Evolutionary conservation across 495 filamentous ascomycete genomes (phyloP).

Genomic region (Halenospora varia): DNA sequence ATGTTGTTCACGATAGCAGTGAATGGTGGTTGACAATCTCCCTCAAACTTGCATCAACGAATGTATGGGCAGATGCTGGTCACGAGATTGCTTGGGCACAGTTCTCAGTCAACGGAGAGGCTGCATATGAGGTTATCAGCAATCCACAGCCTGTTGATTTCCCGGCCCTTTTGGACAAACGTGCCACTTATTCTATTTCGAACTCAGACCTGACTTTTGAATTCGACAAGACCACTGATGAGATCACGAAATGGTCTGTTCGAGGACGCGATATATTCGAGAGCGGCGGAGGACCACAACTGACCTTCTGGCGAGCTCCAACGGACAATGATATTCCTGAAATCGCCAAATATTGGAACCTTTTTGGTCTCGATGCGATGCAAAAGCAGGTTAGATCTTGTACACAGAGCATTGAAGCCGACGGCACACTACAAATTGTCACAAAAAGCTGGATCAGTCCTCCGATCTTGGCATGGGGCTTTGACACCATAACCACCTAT

Average conservation of each 20-base stretch:
- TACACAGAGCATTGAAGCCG: constrained; percentile 24
- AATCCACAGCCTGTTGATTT: neutral
- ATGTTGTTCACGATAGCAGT: constrained; percentile 8
- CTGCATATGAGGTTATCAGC: neutral
- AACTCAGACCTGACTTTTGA: constrained; percentile 4
- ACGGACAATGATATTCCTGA: constrained; percentile 63
- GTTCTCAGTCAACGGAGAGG: constrained; percentile 1
- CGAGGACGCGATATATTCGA: constrained; percentile 21
- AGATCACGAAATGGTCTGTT: constrained; percentile 8
- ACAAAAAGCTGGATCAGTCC: constrained; percentile 44
- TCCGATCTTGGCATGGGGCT: constrained; percentile 57
- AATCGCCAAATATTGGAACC: constrained; percentile 38
- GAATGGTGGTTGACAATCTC: constrained; percentile 32
- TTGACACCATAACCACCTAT: constrained; percentile 50
- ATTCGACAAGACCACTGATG: constrained; percentile 8
- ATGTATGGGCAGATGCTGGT: constrained; percentile 29
- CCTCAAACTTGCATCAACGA: constrained; percentile 26
- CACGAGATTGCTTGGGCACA: constrained; percentile 35
- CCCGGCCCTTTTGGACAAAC: neutral
- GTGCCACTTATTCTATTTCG: neutral
- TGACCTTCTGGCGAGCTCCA: constrained; percentile 48
- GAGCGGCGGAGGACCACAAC: constrained; percentile 21
- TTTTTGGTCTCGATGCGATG: constrained; percentile 30
- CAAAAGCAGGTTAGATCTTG: constrained; percentile 27
- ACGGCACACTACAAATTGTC: constrained; percentile 29